Base-by-base conservation (phyloP, 805 yeast species). In the Myxozyma neotropica region DNA sequence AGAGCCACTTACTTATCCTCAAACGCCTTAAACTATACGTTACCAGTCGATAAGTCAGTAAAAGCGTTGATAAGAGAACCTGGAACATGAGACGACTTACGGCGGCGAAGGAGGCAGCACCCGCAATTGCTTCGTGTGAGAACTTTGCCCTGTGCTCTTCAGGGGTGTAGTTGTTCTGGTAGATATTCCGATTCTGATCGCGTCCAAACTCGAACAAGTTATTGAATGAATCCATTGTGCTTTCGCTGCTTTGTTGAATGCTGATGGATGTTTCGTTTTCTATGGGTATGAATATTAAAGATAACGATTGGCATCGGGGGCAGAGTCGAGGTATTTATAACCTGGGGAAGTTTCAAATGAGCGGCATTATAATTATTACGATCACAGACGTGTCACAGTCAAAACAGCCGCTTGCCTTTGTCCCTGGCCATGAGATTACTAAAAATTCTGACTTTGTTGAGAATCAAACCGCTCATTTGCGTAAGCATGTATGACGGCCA, bases 111-210 rank as follows among this genome's bases (percentile, higher is more conserved):
- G 72, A 67, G 10, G 71, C 71, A 3, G 68, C 71, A 29, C 71
- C 72, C 40, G 72, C 70, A 46, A 69, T 48, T n/a, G 70, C 65
- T 55, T 69, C 72, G 59, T 69, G 72, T 24, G 68, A 59, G 61
- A 69, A 67, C 57, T 65, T 66, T 59, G 67, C 63, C 57, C 67
- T 60, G 64, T 68, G 70, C 58, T 68, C 55, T 48, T 59, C 58
- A 0, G 64, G 64, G 8, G 59, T 35, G 58, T 52, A 59, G 48
- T 55, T n/a, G 48, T 42, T 42, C 43, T 38, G 29, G 43, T 55
- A 59, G 39, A 59, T 47, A 4, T 59, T 40, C 52, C 56, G 45
- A 52, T 42, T 55, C 53, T 55, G 52, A 43, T 40, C 29, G 7
- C 51, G 57, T 12, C 55, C 57, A 46, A 24, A 51, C 27, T 51